Conservation (phyloP, 345 rosid species). For the Nephelium lappaceum region DNA sequence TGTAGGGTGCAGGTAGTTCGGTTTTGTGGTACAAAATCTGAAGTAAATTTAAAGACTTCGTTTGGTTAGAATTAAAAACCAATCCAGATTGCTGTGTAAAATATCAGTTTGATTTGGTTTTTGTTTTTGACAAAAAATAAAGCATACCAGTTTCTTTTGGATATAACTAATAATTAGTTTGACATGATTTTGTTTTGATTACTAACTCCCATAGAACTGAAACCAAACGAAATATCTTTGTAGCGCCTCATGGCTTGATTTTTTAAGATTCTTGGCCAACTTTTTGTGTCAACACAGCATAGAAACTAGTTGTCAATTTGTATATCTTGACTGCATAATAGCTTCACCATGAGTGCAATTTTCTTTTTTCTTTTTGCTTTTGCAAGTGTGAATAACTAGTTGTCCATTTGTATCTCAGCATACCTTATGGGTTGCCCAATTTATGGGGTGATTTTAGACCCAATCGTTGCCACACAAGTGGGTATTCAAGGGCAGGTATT, state of each 20-base stretch:
- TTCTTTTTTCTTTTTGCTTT: not conserved
- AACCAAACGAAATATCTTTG: too few species aligned
- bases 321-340: not conserved
- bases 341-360: not conserved
- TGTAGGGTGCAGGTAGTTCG: not conserved
- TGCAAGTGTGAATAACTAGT: slow-evolving; percentile 8
- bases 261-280: not conserved
- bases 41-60: not conserved
- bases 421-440: slow-evolving; percentile 96
- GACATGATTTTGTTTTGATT: not conserved
- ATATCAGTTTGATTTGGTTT: not conserved
- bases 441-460: slow-evolving; percentile 93
- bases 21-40: not conserved
- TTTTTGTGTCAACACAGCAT: not conserved
- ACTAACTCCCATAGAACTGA: too few species aligned
- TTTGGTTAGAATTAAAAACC: not conserved
- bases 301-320: not conserved
- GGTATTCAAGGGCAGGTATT: slow-evolving; percentile 95
- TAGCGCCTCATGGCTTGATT: not conserved
- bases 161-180: not conserved
- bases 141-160: not conserved
- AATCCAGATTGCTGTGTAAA: not conserved
- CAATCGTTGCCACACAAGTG: slow-evolving; percentile 84
- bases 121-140: not conserved
- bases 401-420: slow-evolving; percentile 50